Evolutionary conservation across 140 eudicot species (phyloP), one percentile per base, ranked within the genome.

Genomic region (Erigeron philadelphicus): DNA sequence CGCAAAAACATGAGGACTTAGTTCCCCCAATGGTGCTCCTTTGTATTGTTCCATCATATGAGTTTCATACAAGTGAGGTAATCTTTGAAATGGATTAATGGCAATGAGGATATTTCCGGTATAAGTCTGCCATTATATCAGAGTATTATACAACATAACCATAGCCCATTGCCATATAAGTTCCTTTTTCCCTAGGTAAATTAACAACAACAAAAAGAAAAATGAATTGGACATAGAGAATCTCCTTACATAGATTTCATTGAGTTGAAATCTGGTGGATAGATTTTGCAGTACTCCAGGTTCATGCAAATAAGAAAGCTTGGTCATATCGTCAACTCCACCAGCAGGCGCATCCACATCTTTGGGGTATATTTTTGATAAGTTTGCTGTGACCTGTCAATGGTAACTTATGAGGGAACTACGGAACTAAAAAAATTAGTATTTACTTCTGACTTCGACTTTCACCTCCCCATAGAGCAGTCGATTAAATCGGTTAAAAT

Each of bases 311-410:
- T 94, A 89, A 54, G 97, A 85, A 67, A 94, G 86, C 71, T 83
- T 94, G 31, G 99, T 94, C 99, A 94, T 94, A 86, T 94, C 99
- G 85, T 94, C 99, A 73, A 89, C 97, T 61, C 99, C 95, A 25
- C 89, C 95, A 73, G 88, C 80, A 63, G 94, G 99, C 68, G 99
- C 91, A 66, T 94, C 99, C 59, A 76, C 79, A 75, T 94, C 99
- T 87, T 83, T 94, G 8, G 97, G 95, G 72, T 83, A 85, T 43
- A 90, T 78, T 40, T 83, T 83, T 50, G 95, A 63, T 76, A 84
- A 75, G 70, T 77, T 87, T 25, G 83, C 79, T 19, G 67, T 55
- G 31, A 89, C 72, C 99, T 94, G 73, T 49, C 57, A 41, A 72
- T 25, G 8, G 21, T 48, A 7, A 63, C 38, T 31, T 31, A 59